These are phyloP conservation scores for Fusarium caatingaense DNA, from an alignment of 2,329 filamentous ascomycete species.

Conservation along the genomic window DNA sequence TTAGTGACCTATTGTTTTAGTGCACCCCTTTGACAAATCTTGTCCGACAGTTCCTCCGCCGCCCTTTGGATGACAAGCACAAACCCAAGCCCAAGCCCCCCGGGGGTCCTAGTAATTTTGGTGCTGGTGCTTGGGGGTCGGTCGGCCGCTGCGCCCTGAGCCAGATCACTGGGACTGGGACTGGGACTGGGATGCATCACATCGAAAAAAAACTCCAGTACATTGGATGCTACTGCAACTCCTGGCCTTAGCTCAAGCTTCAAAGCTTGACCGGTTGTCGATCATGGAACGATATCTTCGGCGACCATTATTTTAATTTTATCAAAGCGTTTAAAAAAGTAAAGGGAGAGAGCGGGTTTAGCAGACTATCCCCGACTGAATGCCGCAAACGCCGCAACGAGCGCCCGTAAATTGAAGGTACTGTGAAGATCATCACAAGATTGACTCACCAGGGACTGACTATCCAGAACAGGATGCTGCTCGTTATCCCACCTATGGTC, in stretches of 20 bases:
- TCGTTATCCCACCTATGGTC: not conserved
- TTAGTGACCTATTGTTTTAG: not conserved
- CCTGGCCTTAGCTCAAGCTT: constrained; percentile 7
- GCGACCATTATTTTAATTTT: constrained; percentile 1
- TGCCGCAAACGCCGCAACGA: constrained; percentile 10
- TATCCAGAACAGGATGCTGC: constrained; percentile 4
- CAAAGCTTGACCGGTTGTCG: constrained; percentile 21
- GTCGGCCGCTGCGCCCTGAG: constrained; percentile 38
- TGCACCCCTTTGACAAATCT: constrained; percentile 27
- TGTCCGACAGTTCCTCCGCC: constrained; percentile 14
- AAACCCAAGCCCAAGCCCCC: constrained; percentile 4
- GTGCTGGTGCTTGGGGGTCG: constrained; percentile 15
- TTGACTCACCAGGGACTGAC: not conserved
- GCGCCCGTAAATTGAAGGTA: not conserved
- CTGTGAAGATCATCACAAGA: not conserved
- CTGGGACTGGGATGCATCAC: constrained; percentile 10
- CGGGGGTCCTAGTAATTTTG: not conserved
- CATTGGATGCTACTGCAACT: not conserved
- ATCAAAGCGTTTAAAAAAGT: not conserved
- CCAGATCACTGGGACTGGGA: constrained; percentile 34
- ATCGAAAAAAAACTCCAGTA: not conserved
- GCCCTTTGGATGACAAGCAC: constrained; percentile 18
- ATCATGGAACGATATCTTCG: constrained; percentile 14
- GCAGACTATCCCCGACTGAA: not conserved
- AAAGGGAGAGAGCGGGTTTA: constrained; percentile 8